Base-by-base conservation (phyloP, 2,329 filamentous ascomycete genomes). In the Cyphellophora europaea region DNA sequence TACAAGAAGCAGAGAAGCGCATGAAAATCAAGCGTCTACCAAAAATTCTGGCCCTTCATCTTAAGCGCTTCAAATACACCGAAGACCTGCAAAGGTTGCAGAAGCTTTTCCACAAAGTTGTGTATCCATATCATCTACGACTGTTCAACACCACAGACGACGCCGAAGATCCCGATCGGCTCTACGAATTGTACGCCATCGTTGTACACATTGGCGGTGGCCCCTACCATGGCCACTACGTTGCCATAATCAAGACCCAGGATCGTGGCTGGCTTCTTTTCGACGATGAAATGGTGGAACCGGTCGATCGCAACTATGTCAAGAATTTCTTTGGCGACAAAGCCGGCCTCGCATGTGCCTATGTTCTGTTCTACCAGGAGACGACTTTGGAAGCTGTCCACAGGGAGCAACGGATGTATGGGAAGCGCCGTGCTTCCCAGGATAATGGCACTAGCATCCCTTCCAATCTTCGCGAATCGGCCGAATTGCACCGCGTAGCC, bases 1-100 rank as follows among this genome's bases (percentile, higher is more conserved):
- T 98, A 36, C 91, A 98, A 59, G 91, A 98, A 62, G 91, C 91
- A 0, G 91, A 98, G 59, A 98, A 96, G 67, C 77, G 91, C 45
- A 98, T 98, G 91, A 98, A 96, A 67, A 89, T 98, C 49, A 96
- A 98, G 66, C 77, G 84, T 35, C 64, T 96, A 53, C 91, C 91
- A 3, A 87, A 85, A 53, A 86, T 98, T 40, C 63, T 98, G 44
- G 88, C 91, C 4, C 65, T 98, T 38, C 91, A 98, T 55, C 63
- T 98, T 43, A 98, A 98, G 63, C 77, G 91, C 37, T 98, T 98
- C 69, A 96, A 96, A 63, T 98, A 95, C 55, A 95, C 89, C 2
- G 91, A 96, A 55, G 89, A 96, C 57, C 76, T 93, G 53, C 91
- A 88, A 47, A 77, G 88, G 36, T 65, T 98, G 43, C 88, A 96